A percentile compares a stretch with the other conserved stretches of the same genome.
Conservation (phyloP, 225 moss, liverwort and hornwort genomes). For the Lunularia cruciata region DNA sequence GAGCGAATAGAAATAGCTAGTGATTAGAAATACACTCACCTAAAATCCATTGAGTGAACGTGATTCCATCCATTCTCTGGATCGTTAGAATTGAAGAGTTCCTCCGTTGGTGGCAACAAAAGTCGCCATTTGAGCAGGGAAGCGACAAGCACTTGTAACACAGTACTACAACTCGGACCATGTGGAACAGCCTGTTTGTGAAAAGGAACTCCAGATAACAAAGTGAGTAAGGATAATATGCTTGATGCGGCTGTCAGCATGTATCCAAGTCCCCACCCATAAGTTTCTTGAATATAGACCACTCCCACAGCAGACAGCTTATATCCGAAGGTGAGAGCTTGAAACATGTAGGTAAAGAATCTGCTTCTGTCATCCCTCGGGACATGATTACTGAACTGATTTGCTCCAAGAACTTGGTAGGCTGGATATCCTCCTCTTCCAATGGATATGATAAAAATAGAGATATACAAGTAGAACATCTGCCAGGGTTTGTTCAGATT, state of each 20-base stretch:
- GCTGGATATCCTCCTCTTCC: not conserved
- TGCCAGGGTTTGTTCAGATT: not conserved
- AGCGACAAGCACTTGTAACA: not conserved
- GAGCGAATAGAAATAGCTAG: no score
- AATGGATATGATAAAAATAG: not conserved
- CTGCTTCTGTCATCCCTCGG: not conserved
- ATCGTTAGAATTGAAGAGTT: not conserved
- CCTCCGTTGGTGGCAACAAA: not conserved
- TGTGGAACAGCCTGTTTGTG: not conserved
- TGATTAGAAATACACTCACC: no score
- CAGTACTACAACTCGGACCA: no score
- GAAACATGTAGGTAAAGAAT: conserved; percentile 4
- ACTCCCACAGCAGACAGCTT: not conserved
- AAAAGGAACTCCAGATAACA: not conserved
- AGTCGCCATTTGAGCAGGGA: not conserved
- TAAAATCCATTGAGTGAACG: no score
- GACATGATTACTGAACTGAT: not conserved
- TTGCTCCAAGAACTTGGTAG: not conserved
- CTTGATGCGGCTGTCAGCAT: not conserved
- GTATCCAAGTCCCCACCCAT: not conserved
- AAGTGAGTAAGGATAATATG: not conserved
- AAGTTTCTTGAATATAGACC: not conserved
- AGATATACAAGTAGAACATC: not conserved
- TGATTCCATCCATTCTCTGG: no score
- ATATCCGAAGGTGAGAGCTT: conserved; percentile 13